Percentiles rank a stretch among this genome's conserved stretches.
phyloP scores from a whole-genome alignment of 2,329 filamentous ascomycete species.

The Chrysosporium queenslandicum region DNA sequence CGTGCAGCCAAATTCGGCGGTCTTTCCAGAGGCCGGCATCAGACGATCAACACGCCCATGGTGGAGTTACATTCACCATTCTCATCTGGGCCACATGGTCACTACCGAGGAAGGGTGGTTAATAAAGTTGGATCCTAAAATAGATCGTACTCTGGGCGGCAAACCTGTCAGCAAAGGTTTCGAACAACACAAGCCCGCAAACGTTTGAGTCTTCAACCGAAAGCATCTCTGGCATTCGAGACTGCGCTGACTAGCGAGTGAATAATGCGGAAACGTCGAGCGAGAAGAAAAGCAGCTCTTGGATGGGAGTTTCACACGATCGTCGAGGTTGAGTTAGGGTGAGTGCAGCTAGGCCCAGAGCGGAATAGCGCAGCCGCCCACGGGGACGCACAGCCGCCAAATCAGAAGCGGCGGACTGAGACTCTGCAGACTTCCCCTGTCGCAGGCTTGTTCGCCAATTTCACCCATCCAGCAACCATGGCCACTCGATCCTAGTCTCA shows the following conservation, averaged over 20 bases:
- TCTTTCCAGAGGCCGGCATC: background rate
- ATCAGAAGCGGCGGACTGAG: background rate
- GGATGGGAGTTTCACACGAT: background rate
- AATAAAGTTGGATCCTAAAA: background rate
- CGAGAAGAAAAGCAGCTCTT: background rate
- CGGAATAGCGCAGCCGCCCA: background rate
- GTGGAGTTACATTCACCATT: slow-evolving; percentile 6
- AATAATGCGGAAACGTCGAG: background rate
- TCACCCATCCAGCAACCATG: background rate
- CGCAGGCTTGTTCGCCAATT: background rate
- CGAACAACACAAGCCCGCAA: background rate
- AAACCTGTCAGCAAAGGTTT: slow-evolving; percentile 9
- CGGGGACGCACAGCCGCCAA: background rate
- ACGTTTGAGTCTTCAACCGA: background rate
- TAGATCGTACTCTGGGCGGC: background rate
- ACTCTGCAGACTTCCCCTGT: slow-evolving; percentile 8
- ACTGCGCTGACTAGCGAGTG: background rate
- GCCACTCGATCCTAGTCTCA: slow-evolving; percentile 1
- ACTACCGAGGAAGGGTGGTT: background rate
- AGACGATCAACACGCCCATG: background rate
- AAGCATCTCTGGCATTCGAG: background rate
- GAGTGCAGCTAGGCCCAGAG: background rate
- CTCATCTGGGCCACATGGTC: background rate
- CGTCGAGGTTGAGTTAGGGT: background rate
- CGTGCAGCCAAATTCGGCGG: background rate